These are phyloP conservation scores for Chaetomiaceae sp. DNA, from an alignment of 2,329 filamentous ascomycete genomes.

Conservation along the genomic window DNA sequence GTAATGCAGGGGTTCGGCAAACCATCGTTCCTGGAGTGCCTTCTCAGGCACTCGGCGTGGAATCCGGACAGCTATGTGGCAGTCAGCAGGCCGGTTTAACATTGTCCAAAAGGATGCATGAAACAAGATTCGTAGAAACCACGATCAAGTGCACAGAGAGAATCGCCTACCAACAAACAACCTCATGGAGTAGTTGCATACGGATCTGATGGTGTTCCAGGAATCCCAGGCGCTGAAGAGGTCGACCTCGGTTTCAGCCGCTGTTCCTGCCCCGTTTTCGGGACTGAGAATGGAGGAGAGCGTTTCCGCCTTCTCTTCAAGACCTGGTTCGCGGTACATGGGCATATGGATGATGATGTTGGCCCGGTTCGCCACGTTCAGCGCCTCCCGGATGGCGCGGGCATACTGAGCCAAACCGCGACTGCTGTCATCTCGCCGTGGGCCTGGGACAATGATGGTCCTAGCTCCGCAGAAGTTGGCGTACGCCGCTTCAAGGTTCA, in stretches of 20 bases:
- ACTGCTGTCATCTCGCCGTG: slow-evolving; percentile 48
- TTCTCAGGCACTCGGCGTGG: slow-evolving; percentile 53
- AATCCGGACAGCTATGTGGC: slow-evolving; percentile 45
- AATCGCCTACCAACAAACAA: slow-evolving; percentile 75
- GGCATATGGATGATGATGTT: slow-evolving; percentile 76
- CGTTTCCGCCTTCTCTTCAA: slow-evolving; percentile 46
- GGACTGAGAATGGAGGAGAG: slow-evolving; percentile 41
- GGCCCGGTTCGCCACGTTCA: slow-evolving; percentile 68
- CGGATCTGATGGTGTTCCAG: slow-evolving; percentile 80
- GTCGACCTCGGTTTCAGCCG: slow-evolving; percentile 49
- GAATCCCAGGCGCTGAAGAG: slow-evolving; percentile 83
- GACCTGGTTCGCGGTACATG: slow-evolving; percentile 68
- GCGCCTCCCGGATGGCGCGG: slow-evolving; percentile 72
- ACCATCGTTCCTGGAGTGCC: slow-evolving; percentile 60
- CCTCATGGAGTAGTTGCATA: slow-evolving; percentile 78
- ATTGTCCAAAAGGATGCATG: not conserved
- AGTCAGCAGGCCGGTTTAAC: not conserved
- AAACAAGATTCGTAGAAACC: no score
- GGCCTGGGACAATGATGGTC: slow-evolving; percentile 76
- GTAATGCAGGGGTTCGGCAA: slow-evolving; percentile 60
- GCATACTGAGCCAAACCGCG: slow-evolving; percentile 68
- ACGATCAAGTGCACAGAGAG: no score
- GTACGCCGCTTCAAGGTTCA: slow-evolving; percentile 88
- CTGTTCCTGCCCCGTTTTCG: slow-evolving; percentile 29
- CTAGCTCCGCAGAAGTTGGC: slow-evolving; percentile 90